Evolutionary conservation across 2,329 filamentous ascomycete species (phyloP).

Genomic region (Chrysoporthe deuterocubensis): DNA sequence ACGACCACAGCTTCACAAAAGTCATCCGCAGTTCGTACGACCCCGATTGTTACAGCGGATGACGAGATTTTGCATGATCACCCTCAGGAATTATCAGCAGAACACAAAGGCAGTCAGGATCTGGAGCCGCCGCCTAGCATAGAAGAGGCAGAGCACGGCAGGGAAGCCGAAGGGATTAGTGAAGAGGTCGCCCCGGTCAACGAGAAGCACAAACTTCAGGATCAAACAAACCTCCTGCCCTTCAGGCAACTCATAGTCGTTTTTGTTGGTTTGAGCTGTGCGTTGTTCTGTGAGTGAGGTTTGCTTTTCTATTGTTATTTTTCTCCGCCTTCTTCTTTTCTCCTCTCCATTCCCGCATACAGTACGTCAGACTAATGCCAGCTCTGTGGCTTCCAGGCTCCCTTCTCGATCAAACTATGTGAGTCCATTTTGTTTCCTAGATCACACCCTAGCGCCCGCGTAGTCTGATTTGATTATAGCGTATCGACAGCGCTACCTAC

Average conservation of each 20-base stretch:
- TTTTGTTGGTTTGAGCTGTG: slow-evolving; percentile 15
- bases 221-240: slow-evolving; percentile 15
- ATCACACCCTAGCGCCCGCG: background rate
- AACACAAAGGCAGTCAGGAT: background rate
- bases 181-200: background rate
- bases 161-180: background rate
- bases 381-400: background rate
- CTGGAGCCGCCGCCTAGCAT: background rate
- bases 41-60: background rate
- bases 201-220: slow-evolving; percentile 10
- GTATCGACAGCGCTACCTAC: slow-evolving; percentile 16
- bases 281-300: slow-evolving; percentile 8
- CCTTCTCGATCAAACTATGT: slow-evolving; percentile 16
- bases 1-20: background rate
- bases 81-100: background rate
- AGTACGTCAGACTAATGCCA: background rate
- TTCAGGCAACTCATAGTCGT: slow-evolving; percentile 12
- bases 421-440: background rate
- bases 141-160: background rate
- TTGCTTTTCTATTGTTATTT: background rate
- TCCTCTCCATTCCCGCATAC: background rate
- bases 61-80: no score
- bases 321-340: background rate
- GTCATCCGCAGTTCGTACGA: background rate
- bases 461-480: background rate